Conservation (phyloP, 805 yeast genomes). For the Yueomyces sinensis region DNA sequence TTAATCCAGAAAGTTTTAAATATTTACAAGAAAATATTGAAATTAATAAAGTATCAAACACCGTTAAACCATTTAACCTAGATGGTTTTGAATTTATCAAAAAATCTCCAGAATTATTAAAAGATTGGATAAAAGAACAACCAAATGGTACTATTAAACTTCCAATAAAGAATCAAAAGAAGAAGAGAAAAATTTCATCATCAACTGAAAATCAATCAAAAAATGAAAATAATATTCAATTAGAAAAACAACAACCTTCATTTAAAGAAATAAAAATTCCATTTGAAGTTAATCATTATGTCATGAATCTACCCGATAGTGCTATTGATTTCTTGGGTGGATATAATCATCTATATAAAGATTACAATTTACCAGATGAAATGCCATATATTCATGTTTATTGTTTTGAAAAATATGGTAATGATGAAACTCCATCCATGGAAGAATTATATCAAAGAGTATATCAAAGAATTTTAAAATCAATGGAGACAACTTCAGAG, state of each 20-base stretch:
- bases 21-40: constrained; percentile 53
- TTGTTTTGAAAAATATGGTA: constrained; percentile 83
- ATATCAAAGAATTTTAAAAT: constrained; percentile 35
- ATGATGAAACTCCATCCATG: constrained; percentile 56
- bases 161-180: constrained; percentile 25
- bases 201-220: constrained; percentile 3
- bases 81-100: constrained; percentile 80
- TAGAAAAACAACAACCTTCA: constrained; percentile 31
- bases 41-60: constrained; percentile 45
- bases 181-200: constrained; percentile 21
- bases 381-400: constrained; percentile 77
- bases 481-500: constrained; percentile 33
- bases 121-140: constrained; percentile 29
- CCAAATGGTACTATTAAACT: constrained; percentile 27
- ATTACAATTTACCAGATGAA: constrained; percentile 19
- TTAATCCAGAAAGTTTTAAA: constrained; percentile 76
- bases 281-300: constrained; percentile 44
- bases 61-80: constrained; percentile 50
- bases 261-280: constrained; percentile 25
- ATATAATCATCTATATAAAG: constrained; percentile 57
- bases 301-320: constrained; percentile 92
- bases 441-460: constrained; percentile 60
- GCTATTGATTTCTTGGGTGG: constrained; percentile 75
- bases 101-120: constrained; percentile 38
- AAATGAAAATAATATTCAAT: constrained; percentile 9